phyloP scores from a whole-genome alignment of 352 stramenopile species.

The Discostella stelligera region DNA sequence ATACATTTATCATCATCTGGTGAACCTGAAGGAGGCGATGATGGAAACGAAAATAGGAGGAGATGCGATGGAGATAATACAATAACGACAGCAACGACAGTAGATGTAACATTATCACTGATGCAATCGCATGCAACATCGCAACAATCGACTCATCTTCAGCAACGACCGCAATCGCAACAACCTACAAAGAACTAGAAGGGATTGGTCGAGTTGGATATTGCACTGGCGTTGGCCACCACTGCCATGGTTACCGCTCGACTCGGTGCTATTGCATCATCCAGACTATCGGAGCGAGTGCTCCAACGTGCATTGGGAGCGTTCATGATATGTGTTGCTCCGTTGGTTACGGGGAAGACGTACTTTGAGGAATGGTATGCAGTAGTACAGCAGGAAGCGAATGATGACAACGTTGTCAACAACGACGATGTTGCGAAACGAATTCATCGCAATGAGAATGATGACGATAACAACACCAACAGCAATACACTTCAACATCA shows the following conservation, averaged over 20 bases:
- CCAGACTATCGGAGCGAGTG: constrained; percentile 29
- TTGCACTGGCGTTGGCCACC: constrained; percentile 52
- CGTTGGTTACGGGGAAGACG: constrained; percentile 62
- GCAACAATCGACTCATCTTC: neutral
- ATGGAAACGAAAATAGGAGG: neutral
- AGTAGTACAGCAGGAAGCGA: neutral
- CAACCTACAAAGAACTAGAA: neutral
- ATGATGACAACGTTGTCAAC: neutral
- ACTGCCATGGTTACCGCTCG: constrained; percentile 71
- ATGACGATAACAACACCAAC: neutral
- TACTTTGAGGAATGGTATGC: constrained; percentile 49
- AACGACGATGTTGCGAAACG: constrained; percentile 3
- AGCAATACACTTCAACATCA: neutral
- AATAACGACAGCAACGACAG: neutral
- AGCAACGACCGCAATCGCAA: neutral
- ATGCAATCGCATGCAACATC: neutral
- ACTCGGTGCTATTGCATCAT: constrained; percentile 53
- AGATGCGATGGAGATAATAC: neutral
- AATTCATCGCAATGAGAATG: neutral
- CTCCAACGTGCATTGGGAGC: constrained; percentile 56
- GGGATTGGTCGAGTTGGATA: constrained; percentile 65
- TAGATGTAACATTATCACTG: neutral
- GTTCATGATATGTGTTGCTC: constrained; percentile 77
- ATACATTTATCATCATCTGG: constrained; percentile 4
- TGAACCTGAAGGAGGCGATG: neutral